A percentile compares a stretch with the other conserved stretches of the same genome.
Conservation (phyloP, 2,329 filamentous ascomycete genomes). For the Sclerotinia glacialis region DNA sequence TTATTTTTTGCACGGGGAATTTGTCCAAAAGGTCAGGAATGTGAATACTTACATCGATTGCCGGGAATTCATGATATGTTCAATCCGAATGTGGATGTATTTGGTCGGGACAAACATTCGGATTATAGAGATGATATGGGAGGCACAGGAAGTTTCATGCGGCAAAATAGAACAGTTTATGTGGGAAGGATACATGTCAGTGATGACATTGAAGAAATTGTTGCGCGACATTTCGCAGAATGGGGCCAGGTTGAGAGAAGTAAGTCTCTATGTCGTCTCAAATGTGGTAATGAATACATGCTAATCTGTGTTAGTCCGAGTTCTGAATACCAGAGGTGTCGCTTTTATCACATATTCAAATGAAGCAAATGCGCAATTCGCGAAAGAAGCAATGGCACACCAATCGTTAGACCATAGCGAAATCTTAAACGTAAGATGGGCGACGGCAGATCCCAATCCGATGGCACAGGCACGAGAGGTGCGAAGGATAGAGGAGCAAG, state of each 20-base stretch:
- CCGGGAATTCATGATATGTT: conserved; percentile 86
- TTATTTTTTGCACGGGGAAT: conserved; percentile 82
- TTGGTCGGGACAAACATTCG: conserved; percentile 86
- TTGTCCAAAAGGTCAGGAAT: conserved; percentile 85
- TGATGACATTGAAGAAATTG: conserved; percentile 95
- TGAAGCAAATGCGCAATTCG: conserved; percentile 85
- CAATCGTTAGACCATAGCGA: conserved; percentile 89
- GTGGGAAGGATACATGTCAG: conserved; percentile 91
- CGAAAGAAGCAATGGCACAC: conserved; percentile 93
- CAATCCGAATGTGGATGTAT: conserved; percentile 92
- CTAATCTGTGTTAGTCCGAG: conserved; percentile 54
- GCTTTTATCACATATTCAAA: conserved; percentile 94
- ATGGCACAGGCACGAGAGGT: conserved; percentile 91
- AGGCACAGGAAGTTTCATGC: conserved; percentile 88
- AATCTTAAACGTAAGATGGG: conserved; percentile 94
- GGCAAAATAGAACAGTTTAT: conserved; percentile 92
- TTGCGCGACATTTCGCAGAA: conserved; percentile 91
- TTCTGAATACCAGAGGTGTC: conserved; percentile 84
- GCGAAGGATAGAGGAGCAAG: conserved; percentile 86
- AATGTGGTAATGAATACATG: background rate
- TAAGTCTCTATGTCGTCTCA: conserved; percentile 35
- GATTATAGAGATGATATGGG: conserved; percentile 98
- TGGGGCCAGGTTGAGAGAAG: conserved; percentile 89
- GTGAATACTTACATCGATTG: conserved; percentile 87
- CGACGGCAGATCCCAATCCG: conserved; percentile 93